Percentiles rank a stretch among this genome's conserved stretches.
These are phyloP conservation scores for Mycosarcoma mackinlayi DNA, from an alignment of 1,284 basidiomycete genomes.

Conservation along the genomic window DNA sequence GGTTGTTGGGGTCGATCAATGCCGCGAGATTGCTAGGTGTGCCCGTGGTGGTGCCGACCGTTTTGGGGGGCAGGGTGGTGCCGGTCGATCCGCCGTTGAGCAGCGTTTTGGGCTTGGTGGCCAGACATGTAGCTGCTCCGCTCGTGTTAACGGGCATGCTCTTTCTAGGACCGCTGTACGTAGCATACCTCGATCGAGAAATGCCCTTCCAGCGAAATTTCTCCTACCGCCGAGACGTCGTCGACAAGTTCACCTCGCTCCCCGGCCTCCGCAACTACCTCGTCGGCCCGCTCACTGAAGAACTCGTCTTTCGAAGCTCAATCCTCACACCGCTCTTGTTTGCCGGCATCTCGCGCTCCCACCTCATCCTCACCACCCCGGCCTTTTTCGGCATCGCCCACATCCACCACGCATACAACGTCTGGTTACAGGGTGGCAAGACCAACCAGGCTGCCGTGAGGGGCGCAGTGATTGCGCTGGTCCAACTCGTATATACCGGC, in stretches of 20 bases:
- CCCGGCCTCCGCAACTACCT: slow-evolving; percentile 80
- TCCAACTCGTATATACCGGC: slow-evolving; percentile 89
- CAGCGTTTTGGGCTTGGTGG: slow-evolving; percentile 5
- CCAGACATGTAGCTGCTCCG: slow-evolving; percentile 9
- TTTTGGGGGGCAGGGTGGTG: slow-evolving; percentile 38
- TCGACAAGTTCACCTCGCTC: slow-evolving; percentile 72
- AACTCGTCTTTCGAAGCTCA: slow-evolving; percentile 89
- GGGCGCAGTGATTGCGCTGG: slow-evolving; percentile 72
- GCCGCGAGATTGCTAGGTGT: not conserved
- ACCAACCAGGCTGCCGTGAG: slow-evolving; percentile 73
- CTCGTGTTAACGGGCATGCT: slow-evolving; percentile 76
- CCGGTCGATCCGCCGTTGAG: slow-evolving; percentile 44
- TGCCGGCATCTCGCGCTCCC: slow-evolving; percentile 73
- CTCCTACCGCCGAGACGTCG: slow-evolving; percentile 67
- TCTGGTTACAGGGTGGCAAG: slow-evolving; percentile 73
- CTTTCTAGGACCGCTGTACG: slow-evolving; percentile 86
- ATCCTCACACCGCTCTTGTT: slow-evolving; percentile 80
- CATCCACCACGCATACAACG: slow-evolving; percentile 88
- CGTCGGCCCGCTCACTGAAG: slow-evolving; percentile 87
- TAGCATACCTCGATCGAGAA: slow-evolving; percentile 72
- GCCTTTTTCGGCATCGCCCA: slow-evolving; percentile 92
- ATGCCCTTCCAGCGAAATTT: slow-evolving; percentile 75
- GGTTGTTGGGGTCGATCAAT: slow-evolving; percentile 1
- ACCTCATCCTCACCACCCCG: slow-evolving; percentile 83
- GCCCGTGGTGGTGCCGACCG: slow-evolving; percentile 12